phyloP scores from a whole-genome alignment of 768 basidiomycete species.

The Collybiopsis luxurians region DNA sequence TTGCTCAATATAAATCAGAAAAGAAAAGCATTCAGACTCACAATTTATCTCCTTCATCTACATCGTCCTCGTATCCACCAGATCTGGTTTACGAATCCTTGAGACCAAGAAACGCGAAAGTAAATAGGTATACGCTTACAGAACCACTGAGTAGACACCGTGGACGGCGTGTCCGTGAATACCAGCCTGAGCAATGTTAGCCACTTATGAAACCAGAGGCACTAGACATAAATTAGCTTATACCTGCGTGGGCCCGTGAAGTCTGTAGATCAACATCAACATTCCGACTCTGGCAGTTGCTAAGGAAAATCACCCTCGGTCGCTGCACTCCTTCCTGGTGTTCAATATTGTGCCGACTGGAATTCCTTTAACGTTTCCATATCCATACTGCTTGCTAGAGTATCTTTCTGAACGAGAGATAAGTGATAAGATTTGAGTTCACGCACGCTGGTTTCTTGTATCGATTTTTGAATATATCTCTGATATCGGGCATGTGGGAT shows the following conservation, averaged over 20 bases:
- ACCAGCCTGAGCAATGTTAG: not conserved
- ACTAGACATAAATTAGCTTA: not conserved
- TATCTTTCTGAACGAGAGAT: not conserved
- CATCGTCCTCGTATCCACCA: slow-evolving; percentile 4
- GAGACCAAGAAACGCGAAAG: no score
- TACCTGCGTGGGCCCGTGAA: not conserved
- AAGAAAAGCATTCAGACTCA: not conserved
- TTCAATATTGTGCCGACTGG: not conserved
- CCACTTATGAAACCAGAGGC: not conserved
- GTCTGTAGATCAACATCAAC: not conserved
- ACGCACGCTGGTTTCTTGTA: not conserved
- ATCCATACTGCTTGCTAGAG: not conserved
- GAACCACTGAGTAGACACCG: slow-evolving; percentile 1
- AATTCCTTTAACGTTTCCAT: not conserved
- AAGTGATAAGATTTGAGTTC: not conserved
- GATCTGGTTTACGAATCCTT: not conserved
- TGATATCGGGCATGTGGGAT: not conserved
- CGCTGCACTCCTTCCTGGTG: not conserved
- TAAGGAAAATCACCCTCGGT: not conserved
- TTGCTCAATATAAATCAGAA: not conserved
- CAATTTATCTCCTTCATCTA: slow-evolving; percentile 1
- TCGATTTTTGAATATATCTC: not conserved
- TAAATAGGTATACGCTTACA: not conserved
- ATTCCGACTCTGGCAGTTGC: no score
- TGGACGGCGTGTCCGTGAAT: not conserved